Evolutionary conservation across 768 basidiomycete species (phyloP), one percentile per base, ranked within the genome.

Genomic region (Boletales sp.): DNA sequence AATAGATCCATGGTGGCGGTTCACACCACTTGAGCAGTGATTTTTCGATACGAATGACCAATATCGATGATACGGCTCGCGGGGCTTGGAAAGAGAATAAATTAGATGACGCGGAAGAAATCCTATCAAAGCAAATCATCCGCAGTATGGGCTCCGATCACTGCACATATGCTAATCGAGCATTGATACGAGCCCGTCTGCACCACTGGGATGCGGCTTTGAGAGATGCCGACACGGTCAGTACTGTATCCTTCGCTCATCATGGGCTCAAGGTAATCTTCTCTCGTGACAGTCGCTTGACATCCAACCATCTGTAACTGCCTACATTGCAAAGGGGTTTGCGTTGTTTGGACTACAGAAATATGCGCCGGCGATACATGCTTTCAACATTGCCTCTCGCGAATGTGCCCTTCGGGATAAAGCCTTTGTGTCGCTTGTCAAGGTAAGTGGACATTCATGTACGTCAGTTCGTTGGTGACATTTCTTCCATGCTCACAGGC

Each of bases 151-250:
- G 18, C 27, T 17, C 45, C 24, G 45, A 52, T 32, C n/a, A 54
- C 18, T 35, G 27, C n/a, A 9, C 21, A 15, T 53, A 46, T 35
- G 51, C 51, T 9, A 43, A 29, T 18, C 37, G 51, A 21, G 51
- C 51, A 9, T 41, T 52, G 18, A 44, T 51, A 27, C 42, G 51
- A 18, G 42, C 51, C 32, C 50, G 49, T 27, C 32, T 44, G 18
- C 49, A 15, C 18, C 41, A 35, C 2, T 52, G 51, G 51, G 32
- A 52, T 29, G 42, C 47, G 2, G 50, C 50, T 12, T 35, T 54
- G 17, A 53, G 53, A 40, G 53, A 54, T 29, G 44, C 53, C 35
- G 51, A 54, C 38, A 43, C 17, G 44, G 53, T 54, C 8, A 21
- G 50, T 37, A 34, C 37, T 6, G 15, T 40, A 5, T 31, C 8